Evolutionary conservation across 2,329 filamentous ascomycete species (phyloP).

Genomic region (Aspergillus brunneoviolaceus): DNA sequence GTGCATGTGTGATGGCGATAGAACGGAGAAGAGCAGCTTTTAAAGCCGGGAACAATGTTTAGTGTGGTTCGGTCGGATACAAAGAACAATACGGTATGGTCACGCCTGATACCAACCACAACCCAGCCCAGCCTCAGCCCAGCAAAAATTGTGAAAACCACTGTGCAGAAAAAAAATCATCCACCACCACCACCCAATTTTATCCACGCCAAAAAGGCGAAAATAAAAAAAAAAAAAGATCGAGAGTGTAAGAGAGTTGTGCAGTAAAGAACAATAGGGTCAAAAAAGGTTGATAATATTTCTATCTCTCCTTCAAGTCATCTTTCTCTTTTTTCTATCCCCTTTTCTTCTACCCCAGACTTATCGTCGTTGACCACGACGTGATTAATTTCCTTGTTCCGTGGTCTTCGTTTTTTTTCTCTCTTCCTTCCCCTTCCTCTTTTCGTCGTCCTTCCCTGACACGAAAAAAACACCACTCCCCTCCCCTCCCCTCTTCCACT

Average conservation of each 20-base stretch:
- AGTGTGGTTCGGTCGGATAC: not conserved
- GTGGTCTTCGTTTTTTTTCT: constrained; percentile 20
- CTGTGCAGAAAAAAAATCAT: constrained; percentile 4
- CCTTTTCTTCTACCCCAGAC: constrained; percentile 18
- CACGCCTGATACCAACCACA: not conserved
- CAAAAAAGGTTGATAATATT: constrained; percentile 13
- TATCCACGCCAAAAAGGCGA: constrained; percentile 8
- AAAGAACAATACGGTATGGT: not conserved
- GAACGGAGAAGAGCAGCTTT: not conserved
- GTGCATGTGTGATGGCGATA: not conserved
- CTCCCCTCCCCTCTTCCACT: constrained; percentile 2
- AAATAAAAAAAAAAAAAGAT: constrained; percentile 15
- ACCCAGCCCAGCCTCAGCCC: not conserved
- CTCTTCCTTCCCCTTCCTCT: constrained; percentile 9
- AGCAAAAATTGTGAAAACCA: constrained; percentile 5
- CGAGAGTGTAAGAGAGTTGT: constrained; percentile 1
- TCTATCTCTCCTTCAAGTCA: constrained; percentile 16
- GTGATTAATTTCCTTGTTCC: constrained; percentile 13
- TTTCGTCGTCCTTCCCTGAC: constrained; percentile 10
- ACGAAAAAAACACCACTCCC: not conserved
- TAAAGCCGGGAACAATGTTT: not conserved
- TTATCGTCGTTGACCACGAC: constrained; percentile 25
- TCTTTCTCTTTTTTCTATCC: constrained; percentile 18
- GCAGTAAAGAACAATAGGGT: not conserved
- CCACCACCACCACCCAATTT: constrained; percentile 11